A percentile compares a stretch with the other conserved stretches of the same genome.
Evolutionary conservation across 106 monocot species (phyloP).

Genomic region (Alisma plantagoaquatica): DNA sequence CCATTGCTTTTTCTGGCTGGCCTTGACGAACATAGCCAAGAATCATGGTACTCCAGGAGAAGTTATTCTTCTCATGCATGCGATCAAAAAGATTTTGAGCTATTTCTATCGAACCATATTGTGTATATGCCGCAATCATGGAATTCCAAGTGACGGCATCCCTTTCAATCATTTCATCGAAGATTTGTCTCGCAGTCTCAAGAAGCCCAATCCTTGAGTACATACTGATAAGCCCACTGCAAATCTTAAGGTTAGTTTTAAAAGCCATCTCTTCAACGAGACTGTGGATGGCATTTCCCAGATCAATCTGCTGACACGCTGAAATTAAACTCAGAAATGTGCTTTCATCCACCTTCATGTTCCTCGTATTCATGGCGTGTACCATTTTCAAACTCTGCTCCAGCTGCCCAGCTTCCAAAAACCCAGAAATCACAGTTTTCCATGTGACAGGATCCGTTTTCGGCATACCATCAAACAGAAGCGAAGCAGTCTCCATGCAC

Average conservation of each 20-base stretch:
- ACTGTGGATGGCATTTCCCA: slow-evolving; percentile 7
- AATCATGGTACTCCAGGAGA: slow-evolving; percentile 32
- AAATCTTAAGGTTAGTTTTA: background rate
- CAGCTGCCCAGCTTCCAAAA: slow-evolving; percentile 11
- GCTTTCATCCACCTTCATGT: slow-evolving; percentile 10
- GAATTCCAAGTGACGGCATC: slow-evolving; percentile 69
- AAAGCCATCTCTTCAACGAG: slow-evolving; percentile 12
- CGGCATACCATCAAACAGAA: slow-evolving; percentile 14
- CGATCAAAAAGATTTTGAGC: slow-evolving; percentile 10
- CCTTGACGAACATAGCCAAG: slow-evolving; percentile 13
- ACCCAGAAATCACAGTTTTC: slow-evolving; percentile 17
- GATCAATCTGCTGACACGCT: slow-evolving; percentile 10
- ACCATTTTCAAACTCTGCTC: slow-evolving; percentile 15
- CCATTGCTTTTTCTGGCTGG: slow-evolving; percentile 12
- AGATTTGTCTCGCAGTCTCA: slow-evolving; percentile 29
- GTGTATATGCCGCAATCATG: slow-evolving; percentile 44
- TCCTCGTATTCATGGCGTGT: slow-evolving; percentile 16
- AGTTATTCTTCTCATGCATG: slow-evolving; percentile 20
- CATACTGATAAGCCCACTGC: slow-evolving; percentile 53
- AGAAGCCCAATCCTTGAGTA: slow-evolving; percentile 54
- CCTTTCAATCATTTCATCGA: slow-evolving; percentile 22
- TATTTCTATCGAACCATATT: slow-evolving; percentile 20
- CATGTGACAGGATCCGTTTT: slow-evolving; percentile 11
- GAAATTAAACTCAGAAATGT: slow-evolving; percentile 17
- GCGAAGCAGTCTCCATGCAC: slow-evolving; percentile 3